Conservation (phyloP, 148 eudicot species). For the Chenopodium berlandieri region DNA sequence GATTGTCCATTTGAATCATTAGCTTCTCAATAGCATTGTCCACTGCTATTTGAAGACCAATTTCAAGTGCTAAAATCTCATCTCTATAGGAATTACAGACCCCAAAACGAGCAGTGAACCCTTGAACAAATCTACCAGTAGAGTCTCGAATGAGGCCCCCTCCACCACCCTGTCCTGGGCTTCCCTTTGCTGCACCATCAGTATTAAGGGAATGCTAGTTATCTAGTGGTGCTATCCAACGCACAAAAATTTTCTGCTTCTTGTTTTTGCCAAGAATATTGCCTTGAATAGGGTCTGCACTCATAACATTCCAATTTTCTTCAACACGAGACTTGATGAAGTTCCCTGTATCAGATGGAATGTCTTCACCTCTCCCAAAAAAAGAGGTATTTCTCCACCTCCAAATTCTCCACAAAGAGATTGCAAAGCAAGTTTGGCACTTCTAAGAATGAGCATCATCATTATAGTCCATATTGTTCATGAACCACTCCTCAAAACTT, state of each 20-base stretch:
- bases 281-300: not conserved
- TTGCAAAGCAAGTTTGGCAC: no score
- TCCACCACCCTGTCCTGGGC: not conserved
- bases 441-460: no score
- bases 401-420: not conserved
- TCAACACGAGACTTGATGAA: not conserved
- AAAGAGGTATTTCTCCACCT: not conserved
- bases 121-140: not conserved
- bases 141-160: not conserved
- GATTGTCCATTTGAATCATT: not conserved
- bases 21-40: not conserved
- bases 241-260: not conserved
- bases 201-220: not conserved
- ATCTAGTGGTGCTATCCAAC: not conserved
- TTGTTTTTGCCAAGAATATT: not conserved
- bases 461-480: no score
- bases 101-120: not conserved
- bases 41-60: not conserved
- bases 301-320: not conserved
- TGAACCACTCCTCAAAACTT: no score
- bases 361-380: not conserved
- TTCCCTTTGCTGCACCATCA: not conserved
- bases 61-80: not conserved
- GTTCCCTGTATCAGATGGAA: not conserved
- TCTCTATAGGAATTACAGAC: not conserved